phyloP scores from a whole-genome alignment of 352 stramenopile species.

The Saprolegnia diclina region DNA sequence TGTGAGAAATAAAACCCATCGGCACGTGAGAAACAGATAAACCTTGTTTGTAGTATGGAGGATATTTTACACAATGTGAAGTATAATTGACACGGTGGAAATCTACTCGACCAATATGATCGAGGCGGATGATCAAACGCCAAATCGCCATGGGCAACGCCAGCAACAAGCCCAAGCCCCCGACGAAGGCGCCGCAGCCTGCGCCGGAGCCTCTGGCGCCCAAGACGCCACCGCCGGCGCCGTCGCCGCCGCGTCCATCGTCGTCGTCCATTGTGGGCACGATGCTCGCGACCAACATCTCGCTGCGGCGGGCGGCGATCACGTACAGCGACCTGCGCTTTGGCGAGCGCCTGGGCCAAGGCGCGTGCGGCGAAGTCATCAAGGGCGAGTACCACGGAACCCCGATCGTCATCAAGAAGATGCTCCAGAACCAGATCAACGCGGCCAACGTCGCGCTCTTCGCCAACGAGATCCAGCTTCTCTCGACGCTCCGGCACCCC shows the following conservation, averaged over 20 bases:
- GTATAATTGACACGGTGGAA: too few species aligned
- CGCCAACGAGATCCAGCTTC: conserved; percentile 60
- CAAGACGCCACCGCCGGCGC: background rate
- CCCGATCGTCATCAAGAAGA: conserved; percentile 65
- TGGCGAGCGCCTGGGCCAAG: conserved; percentile 54
- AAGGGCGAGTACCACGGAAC: conserved; percentile 57
- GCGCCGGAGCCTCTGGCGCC: too few species aligned
- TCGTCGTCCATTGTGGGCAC: background rate
- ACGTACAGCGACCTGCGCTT: conserved; percentile 63
- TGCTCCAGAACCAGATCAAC: conserved; percentile 54
- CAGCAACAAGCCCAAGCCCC: background rate
- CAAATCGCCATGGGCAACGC: background rate
- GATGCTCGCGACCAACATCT: background rate
- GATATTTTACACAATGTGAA: too few species aligned
- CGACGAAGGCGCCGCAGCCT: too few species aligned
- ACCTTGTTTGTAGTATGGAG: too few species aligned
- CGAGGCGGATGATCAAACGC: too few species aligned
- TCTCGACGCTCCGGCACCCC: conserved; percentile 59
- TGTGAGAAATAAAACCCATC: too few species aligned
- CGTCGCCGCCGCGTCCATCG: too few species aligned
- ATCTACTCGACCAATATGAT: too few species aligned
- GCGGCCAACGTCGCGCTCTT: conserved; percentile 58
- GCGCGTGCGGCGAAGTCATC: conserved; percentile 68
- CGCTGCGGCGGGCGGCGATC: conserved; percentile 28
- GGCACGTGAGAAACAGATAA: too few species aligned